Evolutionary conservation across 768 basidiomycete genomes (phyloP), one percentile per base, ranked within the genome.

Genomic region (Xerocomellus chrysenteron): DNA sequence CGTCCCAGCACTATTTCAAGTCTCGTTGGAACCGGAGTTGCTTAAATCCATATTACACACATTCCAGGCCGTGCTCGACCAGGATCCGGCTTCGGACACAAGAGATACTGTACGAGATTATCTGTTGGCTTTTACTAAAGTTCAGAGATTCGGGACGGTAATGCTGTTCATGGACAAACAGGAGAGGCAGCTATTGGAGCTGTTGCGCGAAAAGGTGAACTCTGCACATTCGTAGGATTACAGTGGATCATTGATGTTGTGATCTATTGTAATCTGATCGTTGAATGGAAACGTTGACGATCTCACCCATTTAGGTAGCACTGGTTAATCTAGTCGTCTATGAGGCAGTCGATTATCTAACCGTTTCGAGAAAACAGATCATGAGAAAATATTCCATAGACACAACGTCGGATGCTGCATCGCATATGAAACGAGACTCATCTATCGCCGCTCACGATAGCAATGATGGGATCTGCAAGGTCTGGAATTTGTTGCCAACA

Each of bases 131-230:
- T 74, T 92, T 21, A 63, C 76, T 11, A 72, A 68, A 8, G 82
- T 90, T 10, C 78, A 81, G 30, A 80, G 90, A 19, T 88, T 91
- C 60, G 73, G 72, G 44, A 88, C 85, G 0, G 76, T 92, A 0
- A 69, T 81, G 46, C 55, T 88, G 56, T 86, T 92, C 68, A 74
- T 92, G 68, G 85, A 79, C 52, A 67, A 63, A 43, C 57, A 68
- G 24, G 90, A 92, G 72, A 83, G 79, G 58, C 69, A 55, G 46
- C 47, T 81, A 19, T 80, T 77, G 32, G 73, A 74, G 52, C 71
- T 68, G n/a, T 73, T 86, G 16, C 84, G 78, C 78, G 67, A 69
- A 32, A 64, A 64, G 56, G 65, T 63, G 36, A 59, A 62, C 36
- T 37, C 48, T 35, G 11, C 35, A 16, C 33, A 19, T 19, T 57